Percentiles rank a stretch among this genome's conserved stretches.
Evolutionary conservation across 2,329 filamentous ascomycete genomes (phyloP).

Genomic region (Bipolaris bicolor): DNA sequence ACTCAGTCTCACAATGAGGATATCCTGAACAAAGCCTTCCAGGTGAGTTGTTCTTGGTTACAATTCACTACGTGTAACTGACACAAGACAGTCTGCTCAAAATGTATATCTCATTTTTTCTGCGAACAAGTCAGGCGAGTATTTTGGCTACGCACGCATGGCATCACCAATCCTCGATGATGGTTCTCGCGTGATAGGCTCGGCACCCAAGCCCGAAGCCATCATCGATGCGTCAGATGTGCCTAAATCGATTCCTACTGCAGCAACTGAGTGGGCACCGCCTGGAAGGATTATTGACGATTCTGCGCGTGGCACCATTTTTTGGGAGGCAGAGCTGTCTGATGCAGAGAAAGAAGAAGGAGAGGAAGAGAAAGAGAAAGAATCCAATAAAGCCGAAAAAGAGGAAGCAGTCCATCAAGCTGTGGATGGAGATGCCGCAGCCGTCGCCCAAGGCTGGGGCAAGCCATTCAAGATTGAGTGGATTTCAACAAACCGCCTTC

Average conservation of each 20-base stretch:
- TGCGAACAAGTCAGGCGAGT: slow-evolving; percentile 96
- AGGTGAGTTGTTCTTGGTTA: slow-evolving; percentile 59
- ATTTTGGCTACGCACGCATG: slow-evolving; percentile 95
- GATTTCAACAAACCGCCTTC: slow-evolving; percentile 81
- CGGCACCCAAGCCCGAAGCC: slow-evolving; percentile 68
- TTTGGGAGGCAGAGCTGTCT: slow-evolving; percentile 83
- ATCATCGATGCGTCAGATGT: slow-evolving; percentile 65
- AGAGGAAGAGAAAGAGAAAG: slow-evolving; percentile 53
- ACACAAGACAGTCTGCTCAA: slow-evolving; percentile 67
- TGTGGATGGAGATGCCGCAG: slow-evolving; percentile 48
- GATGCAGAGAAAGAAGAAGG: slow-evolving; percentile 57
- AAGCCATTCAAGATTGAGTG: slow-evolving; percentile 92
- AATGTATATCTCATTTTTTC: slow-evolving; percentile 94
- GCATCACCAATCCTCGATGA: slow-evolving; percentile 81
- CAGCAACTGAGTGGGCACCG: slow-evolving; percentile 77
- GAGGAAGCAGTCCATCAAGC: slow-evolving; percentile 31
- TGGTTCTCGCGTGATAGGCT: slow-evolving; percentile 50
- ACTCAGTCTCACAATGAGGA: slow-evolving; percentile 93
- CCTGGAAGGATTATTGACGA: slow-evolving; percentile 90
- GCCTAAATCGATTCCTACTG: slow-evolving; percentile 79
- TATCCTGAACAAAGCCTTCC: slow-evolving; percentile 79
- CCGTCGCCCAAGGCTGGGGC: slow-evolving; percentile 72
- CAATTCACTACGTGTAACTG: slow-evolving; percentile 9
- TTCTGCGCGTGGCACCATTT: slow-evolving; percentile 90
- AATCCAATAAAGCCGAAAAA: slow-evolving; percentile 51